Conservation (phyloP, 176 grass and related monocot genomes). For the Hsuehochloa calcarea region DNA sequence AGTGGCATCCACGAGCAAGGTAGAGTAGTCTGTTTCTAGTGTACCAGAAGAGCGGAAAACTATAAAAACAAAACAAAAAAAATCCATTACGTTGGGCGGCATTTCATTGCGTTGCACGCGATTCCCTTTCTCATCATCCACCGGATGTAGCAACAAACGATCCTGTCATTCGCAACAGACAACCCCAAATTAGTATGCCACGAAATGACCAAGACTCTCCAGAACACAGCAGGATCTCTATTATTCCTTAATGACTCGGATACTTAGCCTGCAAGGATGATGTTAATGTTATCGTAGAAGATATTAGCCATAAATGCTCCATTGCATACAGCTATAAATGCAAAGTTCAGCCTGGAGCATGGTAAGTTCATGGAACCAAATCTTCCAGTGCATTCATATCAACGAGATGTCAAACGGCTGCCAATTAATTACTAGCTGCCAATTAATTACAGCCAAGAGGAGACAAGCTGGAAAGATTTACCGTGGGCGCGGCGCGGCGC, state of each 20-base stretch:
- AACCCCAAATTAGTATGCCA: too few species aligned
- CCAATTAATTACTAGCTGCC: slow-evolving; percentile 1
- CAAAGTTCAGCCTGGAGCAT: background rate
- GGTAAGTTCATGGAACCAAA: background rate
- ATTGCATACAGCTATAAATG: background rate
- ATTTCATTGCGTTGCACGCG: too few species aligned
- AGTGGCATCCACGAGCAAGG: background rate
- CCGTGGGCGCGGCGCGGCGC: background rate
- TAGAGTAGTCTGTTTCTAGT: background rate
- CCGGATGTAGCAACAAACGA: too few species aligned
- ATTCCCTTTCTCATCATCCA: too few species aligned
- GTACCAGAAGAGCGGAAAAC: too few species aligned
- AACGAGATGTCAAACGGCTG: slow-evolving; percentile 31
- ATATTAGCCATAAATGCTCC: background rate
- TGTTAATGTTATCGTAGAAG: background rate
- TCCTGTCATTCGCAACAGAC: too few species aligned
- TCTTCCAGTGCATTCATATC: background rate
- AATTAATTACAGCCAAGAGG: background rate
- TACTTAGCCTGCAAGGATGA: background rate
- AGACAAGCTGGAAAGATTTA: slow-evolving; percentile 6
- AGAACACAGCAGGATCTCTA: background rate
- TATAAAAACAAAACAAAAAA: too few species aligned
- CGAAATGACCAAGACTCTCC: too few species aligned
- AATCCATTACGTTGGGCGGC: too few species aligned
- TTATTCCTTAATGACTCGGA: background rate